These are phyloP conservation scores for Venturia aucupariae DNA, from an alignment of 2,329 filamentous ascomycete genomes.

Conservation along the genomic window DNA sequence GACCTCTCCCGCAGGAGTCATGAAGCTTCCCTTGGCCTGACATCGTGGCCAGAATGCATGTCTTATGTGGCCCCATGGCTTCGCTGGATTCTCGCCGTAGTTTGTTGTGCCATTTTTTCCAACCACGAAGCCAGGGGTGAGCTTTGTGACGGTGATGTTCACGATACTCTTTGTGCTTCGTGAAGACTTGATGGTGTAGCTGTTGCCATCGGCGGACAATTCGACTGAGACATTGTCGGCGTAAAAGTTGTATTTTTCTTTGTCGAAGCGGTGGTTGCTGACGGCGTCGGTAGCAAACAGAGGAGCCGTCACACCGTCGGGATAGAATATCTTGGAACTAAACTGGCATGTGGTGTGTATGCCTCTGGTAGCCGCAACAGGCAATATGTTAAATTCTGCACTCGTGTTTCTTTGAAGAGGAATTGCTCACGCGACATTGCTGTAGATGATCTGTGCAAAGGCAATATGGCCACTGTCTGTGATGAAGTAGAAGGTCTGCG, in stretches of 20 bases:
- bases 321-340: slow-evolving; percentile 85
- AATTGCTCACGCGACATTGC: slow-evolving; percentile 55
- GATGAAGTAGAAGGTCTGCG: slow-evolving; percentile 86
- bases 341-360: slow-evolving; percentile 88
- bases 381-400: slow-evolving; percentile 17
- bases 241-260: slow-evolving; percentile 73
- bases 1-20: slow-evolving; percentile 70
- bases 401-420: slow-evolving; percentile 15
- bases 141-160: slow-evolving; percentile 71
- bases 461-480: slow-evolving; percentile 67
- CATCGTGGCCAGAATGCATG: slow-evolving; percentile 94
- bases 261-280: slow-evolving; percentile 70
- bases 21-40: slow-evolving; percentile 70
- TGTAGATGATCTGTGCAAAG: slow-evolving; percentile 91
- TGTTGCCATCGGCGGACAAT: slow-evolving; percentile 72
- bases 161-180: slow-evolving; percentile 72
- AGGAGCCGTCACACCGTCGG: slow-evolving; percentile 58
- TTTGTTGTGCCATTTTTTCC: slow-evolving; percentile 76
- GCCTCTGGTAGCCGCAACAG: slow-evolving; percentile 48
- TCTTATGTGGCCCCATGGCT: slow-evolving; percentile 88
- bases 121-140: slow-evolving; percentile 70
- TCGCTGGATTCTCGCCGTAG: slow-evolving; percentile 74
- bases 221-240: slow-evolving; percentile 79
- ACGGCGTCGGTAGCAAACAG: slow-evolving; percentile 78
- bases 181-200: slow-evolving; percentile 84